Base-by-base conservation (phyloP, 192 early-diverging fungal species). In the Fimicolochytrium jonesii region DNA sequence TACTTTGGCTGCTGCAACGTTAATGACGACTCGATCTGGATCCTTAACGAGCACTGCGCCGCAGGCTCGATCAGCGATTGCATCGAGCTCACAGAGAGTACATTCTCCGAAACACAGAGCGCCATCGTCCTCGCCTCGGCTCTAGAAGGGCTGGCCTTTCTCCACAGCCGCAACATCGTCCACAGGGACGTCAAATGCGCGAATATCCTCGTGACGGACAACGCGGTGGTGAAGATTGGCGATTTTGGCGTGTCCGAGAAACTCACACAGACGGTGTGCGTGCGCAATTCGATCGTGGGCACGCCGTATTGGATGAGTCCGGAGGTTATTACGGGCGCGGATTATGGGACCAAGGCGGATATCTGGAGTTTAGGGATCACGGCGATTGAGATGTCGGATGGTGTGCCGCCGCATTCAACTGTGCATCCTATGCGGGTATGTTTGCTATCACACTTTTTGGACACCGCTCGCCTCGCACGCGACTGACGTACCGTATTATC, bases 281-380 rank as follows among this genome's bases (percentile, higher is more conserved):
- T 52, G 18, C 30, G 58, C 13, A 53, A 56, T 18, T 55, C 62
- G 0, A 56, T 72, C 3, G 61, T 78, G 7, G 79, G 79, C 7
- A 81, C 79, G 6, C 73, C 13, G 49, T 78, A 42, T 30, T 74
- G 47, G 61, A 74, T 26, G 71, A 60, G 73, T 1, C 80, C 80
- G 44, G 79, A 83, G 56, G 72, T 83, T 30, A 68, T 80, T 23
- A 74, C 77, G 37, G 67, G 71, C 42, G 68, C 71, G 43, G 71
- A 72, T 33, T 79, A 77, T 56, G 77, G 75, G 15, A 62, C 75
- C 15, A 13, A 59, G 48, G 75, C 76, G 6, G 82, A 84, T 54
- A 71, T 84, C 22, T 84, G 82, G 82, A 79, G 76, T 18, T 56
- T 82, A 2, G 82, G 79, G 5, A 84, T 84, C 62, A 79, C 76